Evolutionary conservation across 2,329 filamentous ascomycete genomes (phyloP).

Genomic region (Aspergillus transmontanensis): DNA sequence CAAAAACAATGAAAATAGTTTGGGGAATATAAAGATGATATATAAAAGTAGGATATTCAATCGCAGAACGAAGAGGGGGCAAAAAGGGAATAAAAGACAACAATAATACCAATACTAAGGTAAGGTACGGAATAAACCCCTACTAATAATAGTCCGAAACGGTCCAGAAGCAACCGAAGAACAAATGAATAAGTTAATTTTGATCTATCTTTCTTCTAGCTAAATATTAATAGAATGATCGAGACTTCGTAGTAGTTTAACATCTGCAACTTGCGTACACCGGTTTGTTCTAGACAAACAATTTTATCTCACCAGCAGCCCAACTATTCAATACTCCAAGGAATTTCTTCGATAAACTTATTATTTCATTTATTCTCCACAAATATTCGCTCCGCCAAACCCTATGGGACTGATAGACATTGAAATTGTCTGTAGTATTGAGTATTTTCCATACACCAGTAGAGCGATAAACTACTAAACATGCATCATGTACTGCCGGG

Average conservation of each 20-base stretch:
- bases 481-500: background rate
- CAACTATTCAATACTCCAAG: background rate
- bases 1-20: background rate
- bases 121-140: constrained; percentile 1
- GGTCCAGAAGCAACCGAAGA: background rate
- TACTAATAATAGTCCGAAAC: background rate
- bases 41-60: background rate
- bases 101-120: constrained; percentile 6
- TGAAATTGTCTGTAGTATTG: background rate
- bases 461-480: too few relatives aligned
- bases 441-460: background rate
- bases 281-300: background rate
- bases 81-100: constrained; percentile 2
- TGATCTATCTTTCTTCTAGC: background rate
- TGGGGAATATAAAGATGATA: background rate
- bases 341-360: background rate
- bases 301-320: background rate
- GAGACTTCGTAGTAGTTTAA: constrained; percentile 1
- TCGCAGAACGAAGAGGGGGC: background rate
- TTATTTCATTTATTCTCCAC: background rate
- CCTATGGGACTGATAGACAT: background rate
- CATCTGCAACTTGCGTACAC: background rate
- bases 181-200: background rate
- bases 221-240: constrained; percentile 3
- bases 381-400: background rate